Percentiles rank a stretch among this genome's conserved stretches.
phyloP scores from a whole-genome alignment of 106 monocot species.

The Triglochin maritima region DNA sequence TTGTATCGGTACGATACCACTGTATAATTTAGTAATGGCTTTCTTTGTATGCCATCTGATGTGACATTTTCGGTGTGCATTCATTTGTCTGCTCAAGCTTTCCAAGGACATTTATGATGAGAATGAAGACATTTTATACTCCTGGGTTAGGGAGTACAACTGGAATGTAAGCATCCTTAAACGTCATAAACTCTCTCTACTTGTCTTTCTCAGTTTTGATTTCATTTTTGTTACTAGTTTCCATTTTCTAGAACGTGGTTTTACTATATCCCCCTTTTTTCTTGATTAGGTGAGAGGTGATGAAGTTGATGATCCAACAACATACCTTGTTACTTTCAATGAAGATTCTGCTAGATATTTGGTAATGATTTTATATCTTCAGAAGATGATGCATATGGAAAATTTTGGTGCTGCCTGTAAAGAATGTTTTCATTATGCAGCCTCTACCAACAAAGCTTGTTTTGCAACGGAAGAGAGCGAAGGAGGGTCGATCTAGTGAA shows the following conservation, averaged over 20 bases:
- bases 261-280: background rate
- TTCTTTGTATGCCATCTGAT: too few relatives aligned
- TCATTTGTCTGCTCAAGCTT: conserved; percentile 26
- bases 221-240: too few relatives aligned
- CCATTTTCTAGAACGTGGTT: background rate
- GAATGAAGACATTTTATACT: conserved; percentile 67
- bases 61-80: too few relatives aligned
- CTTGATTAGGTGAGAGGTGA: conserved; percentile 64
- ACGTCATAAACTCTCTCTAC: background rate
- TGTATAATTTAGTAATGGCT: too few relatives aligned
- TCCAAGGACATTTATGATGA: conserved; percentile 74
- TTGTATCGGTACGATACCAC: too few relatives aligned
- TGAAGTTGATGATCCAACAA: conserved; percentile 65
- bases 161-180: conserved; percentile 63
- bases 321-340: conserved; percentile 85
- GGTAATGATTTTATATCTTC: conserved; percentile 32
- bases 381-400: conserved; percentile 3
- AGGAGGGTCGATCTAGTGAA: conserved; percentile 83
- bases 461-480: conserved; percentile 83
- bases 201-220: background rate
- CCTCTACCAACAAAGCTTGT: conserved; percentile 82
- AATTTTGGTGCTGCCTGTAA: background rate
- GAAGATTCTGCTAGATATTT: conserved; percentile 68
- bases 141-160: conserved; percentile 88
- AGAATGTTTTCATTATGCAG: conserved; percentile 25